Conservation (phyloP, 2,329 filamentous ascomycete species). For the Diaporthe capsici region DNA sequence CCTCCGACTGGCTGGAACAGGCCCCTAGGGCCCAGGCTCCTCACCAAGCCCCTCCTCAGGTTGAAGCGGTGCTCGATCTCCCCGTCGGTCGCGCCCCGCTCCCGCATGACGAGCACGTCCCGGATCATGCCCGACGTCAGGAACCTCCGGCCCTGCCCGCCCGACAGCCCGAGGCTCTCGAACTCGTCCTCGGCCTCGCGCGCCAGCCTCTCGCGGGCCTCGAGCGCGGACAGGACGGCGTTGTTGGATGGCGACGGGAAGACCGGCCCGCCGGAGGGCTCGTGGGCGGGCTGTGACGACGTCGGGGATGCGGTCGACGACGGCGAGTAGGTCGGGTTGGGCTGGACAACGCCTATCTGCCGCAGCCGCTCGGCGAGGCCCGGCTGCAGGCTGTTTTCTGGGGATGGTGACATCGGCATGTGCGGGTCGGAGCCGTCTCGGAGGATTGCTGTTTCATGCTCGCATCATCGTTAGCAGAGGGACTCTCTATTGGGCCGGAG, state of each 20-base stretch:
- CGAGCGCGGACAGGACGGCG: slow-evolving; percentile 63
- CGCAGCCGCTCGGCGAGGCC: slow-evolving; percentile 66
- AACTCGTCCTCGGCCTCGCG: slow-evolving; percentile 60
- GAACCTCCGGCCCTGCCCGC: slow-evolving; percentile 58
- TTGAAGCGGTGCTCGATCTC: slow-evolving; percentile 63
- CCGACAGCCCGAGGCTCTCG: slow-evolving; percentile 54
- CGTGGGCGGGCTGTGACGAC: slow-evolving; percentile 30
- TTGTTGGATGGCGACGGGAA: slow-evolving; percentile 55
- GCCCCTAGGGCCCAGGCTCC: slow-evolving; percentile 58
- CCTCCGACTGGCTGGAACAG: slow-evolving; percentile 56
- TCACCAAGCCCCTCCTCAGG: slow-evolving; percentile 61
- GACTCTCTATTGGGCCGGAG: neutral
- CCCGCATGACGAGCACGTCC: slow-evolving; percentile 61
- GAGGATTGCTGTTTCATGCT: slow-evolving; percentile 53
- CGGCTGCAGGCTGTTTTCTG: slow-evolving; percentile 49
- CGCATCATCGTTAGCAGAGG: neutral
- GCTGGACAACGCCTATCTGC: slow-evolving; percentile 68
- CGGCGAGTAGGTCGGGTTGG: slow-evolving; percentile 67
- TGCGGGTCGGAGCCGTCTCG: slow-evolving; percentile 60
- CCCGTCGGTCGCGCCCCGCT: slow-evolving; percentile 52
- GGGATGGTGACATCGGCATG: slow-evolving; percentile 47
- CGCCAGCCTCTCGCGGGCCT: slow-evolving; percentile 62
- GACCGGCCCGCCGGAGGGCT: slow-evolving; percentile 41
- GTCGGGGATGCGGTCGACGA: slow-evolving; percentile 60
- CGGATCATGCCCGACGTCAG: slow-evolving; percentile 63